Evolutionary conservation across 306 rosid species (phyloP).

Genomic region (Lathyrus aphaca): DNA sequence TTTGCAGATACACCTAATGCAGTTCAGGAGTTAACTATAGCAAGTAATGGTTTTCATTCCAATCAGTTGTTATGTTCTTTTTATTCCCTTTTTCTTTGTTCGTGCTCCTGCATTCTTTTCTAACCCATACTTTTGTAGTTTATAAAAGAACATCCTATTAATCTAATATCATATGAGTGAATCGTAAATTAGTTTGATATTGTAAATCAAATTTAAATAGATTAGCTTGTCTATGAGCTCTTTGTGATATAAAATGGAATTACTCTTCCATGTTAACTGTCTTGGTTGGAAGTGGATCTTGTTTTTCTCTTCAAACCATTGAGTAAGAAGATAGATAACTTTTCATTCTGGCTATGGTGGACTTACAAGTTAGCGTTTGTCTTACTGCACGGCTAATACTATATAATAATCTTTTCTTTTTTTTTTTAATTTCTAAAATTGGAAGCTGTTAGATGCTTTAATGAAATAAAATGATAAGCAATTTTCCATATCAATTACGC

Average conservation of each 20-base stretch:
- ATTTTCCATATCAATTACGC: background rate
- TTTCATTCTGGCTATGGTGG: background rate
- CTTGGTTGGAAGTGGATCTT: background rate
- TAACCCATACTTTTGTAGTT: constrained; percentile 3
- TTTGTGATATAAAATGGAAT: constrained; percentile 7
- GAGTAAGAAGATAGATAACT: background rate
- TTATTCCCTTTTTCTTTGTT: background rate
- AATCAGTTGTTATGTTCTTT: background rate
- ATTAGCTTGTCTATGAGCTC: constrained; percentile 3
- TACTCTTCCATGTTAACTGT: constrained; percentile 20
- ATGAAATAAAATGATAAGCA: constrained; percentile 1
- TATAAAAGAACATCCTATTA: background rate
- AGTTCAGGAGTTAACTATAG: constrained; percentile 69
- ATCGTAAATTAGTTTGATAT: constrained; percentile 31
- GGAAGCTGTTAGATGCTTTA: constrained; percentile 14
- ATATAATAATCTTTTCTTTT: background rate
- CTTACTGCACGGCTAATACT: background rate
- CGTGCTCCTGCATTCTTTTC: background rate
- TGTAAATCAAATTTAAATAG: background rate
- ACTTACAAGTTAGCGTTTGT: background rate
- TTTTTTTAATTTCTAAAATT: background rate
- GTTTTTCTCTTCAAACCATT: constrained; percentile 7
- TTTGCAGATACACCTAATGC: constrained; percentile 79
- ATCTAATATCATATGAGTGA: constrained; percentile 10
- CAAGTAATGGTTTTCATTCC: constrained; percentile 65